Base-by-base conservation (phyloP, 2,329 filamentous ascomycete genomes). In the Epichloe gansuensis region DNA sequence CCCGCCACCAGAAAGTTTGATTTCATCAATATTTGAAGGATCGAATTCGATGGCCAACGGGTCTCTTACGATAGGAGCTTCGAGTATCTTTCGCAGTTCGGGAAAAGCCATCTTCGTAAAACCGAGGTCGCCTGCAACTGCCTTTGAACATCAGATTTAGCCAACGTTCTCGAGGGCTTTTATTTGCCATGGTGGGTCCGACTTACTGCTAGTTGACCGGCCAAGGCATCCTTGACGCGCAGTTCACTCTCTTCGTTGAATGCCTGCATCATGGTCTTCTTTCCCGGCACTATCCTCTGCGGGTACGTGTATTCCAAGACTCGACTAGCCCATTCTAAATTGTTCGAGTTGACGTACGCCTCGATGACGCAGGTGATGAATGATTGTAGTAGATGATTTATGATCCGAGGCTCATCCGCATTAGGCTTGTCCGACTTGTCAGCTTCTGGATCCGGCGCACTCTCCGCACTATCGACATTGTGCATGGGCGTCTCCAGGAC, bases 341-440 rank as follows among this genome's bases (percentile, higher is more conserved):
- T 71, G 58, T 82, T 77, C 6, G 69, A 71, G 58, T 82, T 81
- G 55, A 88, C 76, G 58, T 88, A 91, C 46, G 84, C 78, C 63
- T 91, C 86, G 11, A 91, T 69, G 17, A 91, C 70, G 62, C 87
- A 86, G 0, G 85, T 88, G n/a, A 88, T 75, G 65, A 93, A 91
- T 1, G 83, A 82, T 62, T 88, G 83, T 25, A 91, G 68, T 15
- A 91, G 71, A 53, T 77, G 80, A 38, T 73, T 73, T 61, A 85
- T 80, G 55, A 90, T 71, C 8, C 74, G 76, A 2, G 70, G 71
- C 64, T 91, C 86, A 38, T 75, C 73, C 5, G 75, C 74, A 46
- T 75, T 73, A 15, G 59, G 57, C 44, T 58, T 54, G 23, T 65
- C 65, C 9, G 57, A 55, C 15, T 57, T 57, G 52, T 69, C 65